Base-by-base conservation (phyloP, 345 rosid species). In the Cardamine chenopodiifolia region DNA sequence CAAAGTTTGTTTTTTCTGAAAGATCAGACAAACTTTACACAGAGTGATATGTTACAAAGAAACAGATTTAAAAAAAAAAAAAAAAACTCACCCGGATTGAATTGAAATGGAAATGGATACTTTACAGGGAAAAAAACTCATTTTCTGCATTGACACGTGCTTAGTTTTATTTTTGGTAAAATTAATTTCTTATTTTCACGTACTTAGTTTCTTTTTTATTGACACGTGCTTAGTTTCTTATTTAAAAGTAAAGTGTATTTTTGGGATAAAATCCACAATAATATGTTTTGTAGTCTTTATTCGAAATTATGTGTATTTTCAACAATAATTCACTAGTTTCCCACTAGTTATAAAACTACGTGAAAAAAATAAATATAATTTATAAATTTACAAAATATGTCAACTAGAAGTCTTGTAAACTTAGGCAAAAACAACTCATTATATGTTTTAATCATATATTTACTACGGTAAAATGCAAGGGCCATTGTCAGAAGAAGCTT, bases 401-500 rank as follows among this genome's bases (percentile, higher is more conserved):
- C 3, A 35, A 9, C 13, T 10, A 35, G 9, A 35, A 9, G 10
- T 35, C 13, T 35, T 10, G 40, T 35, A 35, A 9, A 8, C 4
- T 9, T 35, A 35, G 4, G 13, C 14, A 37, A 37, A 11, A 37
- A 1, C 14, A 37, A 11, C 0, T 11, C 14, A 37, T 37, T 37
- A 11, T 37, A 37, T 12, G 14, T 37, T 37, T 37, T 37, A 11
- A 37, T 35, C 12, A 11, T 9, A 10, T 35, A 35, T 37, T 11
- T 3, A 37, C 14, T 11, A 37, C 13, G 4, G 10, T 35, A 35
- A 37, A 35, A 37, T 37, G 40, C 1, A 35, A 35, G 12, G 10
- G 10, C 0, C 3, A 0, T 0, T 0, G 13, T 9, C 13, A 35
- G 1, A 10, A 35, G 40, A 9, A 35, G 10, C 0, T 35, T 1